Conservation (phyloP, 768 basidiomycete genomes). For the Naematelia aurantialba region DNA sequence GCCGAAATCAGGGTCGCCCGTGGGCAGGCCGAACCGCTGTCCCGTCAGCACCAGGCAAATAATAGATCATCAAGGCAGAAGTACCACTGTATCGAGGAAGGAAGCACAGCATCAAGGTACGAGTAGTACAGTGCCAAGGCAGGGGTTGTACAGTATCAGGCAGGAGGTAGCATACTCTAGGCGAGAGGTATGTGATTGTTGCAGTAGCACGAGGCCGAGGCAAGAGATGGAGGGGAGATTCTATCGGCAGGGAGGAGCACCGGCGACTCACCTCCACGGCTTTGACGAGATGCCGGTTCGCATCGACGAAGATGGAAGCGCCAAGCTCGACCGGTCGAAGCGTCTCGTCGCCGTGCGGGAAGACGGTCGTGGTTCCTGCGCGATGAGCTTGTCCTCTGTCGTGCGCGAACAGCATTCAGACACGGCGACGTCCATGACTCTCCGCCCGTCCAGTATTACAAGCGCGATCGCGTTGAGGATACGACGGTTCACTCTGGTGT, state of each 20-base stretch:
- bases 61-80: not conserved
- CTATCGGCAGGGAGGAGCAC: not conserved
- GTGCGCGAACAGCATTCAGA: not conserved
- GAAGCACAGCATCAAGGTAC: too few species aligned
- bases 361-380: conserved; percentile 71
- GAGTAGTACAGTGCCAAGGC: too few species aligned
- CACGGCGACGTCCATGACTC: too few species aligned
- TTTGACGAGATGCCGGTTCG: conserved; percentile 67
- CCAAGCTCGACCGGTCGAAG: conserved; percentile 74
- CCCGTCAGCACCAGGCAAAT: not conserved
- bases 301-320: conserved; percentile 73
- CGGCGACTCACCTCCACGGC: conserved; percentile 62
- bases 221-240: too few species aligned
- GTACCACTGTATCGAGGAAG: not conserved
- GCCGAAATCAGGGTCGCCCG: conserved; percentile 27
- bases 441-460: not conserved
- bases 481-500: not conserved
- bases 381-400: not conserved
- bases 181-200: too few species aligned
- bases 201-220: too few species aligned
- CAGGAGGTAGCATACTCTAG: too few species aligned
- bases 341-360: conserved; percentile 63
- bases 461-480: not conserved
- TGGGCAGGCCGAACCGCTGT: conserved; percentile 37
- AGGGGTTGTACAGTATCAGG: too few species aligned